Conservation (phyloP, 2,329 filamentous ascomycete genomes). For the Colletotrichum echinochloae region DNA sequence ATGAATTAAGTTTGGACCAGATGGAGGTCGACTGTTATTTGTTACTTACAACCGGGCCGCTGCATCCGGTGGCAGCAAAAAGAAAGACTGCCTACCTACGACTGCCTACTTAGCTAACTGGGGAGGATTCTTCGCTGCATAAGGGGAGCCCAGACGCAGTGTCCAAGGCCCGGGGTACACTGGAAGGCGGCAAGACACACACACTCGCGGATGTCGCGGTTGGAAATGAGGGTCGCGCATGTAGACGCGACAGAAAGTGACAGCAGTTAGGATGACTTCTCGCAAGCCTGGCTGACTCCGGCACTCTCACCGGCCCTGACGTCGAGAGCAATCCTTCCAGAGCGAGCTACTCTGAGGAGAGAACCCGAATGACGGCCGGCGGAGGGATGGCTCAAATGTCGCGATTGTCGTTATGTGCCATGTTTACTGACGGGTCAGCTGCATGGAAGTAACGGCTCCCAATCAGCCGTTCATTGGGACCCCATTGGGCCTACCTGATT, state of each 20-base stretch:
- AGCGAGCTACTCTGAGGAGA: not conserved
- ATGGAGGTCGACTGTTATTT: slow-evolving; percentile 5
- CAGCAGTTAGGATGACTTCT: slow-evolving; percentile 6
- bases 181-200: slow-evolving; percentile 19
- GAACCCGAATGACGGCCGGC: not conserved
- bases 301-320: not conserved
- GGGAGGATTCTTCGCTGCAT: too few species aligned
- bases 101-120: not conserved
- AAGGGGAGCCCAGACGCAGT: not conserved
- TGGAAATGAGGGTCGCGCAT: slow-evolving; percentile 12
- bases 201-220: slow-evolving; percentile 20
- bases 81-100: not conserved
- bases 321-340: not conserved
- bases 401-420: not conserved
- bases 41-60: too few species aligned
- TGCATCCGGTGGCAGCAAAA: slow-evolving; percentile 19
- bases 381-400: not conserved
- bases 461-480: slow-evolving; percentile 11
- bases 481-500: not conserved
- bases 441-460: slow-evolving; percentile 10
- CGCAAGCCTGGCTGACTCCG: slow-evolving; percentile 26
- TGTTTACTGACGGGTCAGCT: not conserved
- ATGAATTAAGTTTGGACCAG: not conserved
- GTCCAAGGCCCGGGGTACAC: not conserved
- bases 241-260: slow-evolving; percentile 2